Conservation (phyloP, 352 stramenopile genomes). For the Pythium phragmiticola region DNA sequence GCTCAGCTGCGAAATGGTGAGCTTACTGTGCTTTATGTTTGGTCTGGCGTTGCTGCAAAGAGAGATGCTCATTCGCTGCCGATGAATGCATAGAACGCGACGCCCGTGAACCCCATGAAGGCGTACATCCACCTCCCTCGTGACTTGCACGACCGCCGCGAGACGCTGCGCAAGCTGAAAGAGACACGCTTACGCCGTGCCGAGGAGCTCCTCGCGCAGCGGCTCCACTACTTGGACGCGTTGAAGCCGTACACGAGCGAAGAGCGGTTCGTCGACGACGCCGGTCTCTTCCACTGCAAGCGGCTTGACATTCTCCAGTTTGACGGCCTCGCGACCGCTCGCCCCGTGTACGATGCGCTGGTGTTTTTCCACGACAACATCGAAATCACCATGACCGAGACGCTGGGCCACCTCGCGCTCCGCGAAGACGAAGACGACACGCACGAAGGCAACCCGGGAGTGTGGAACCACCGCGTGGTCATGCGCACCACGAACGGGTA, state of each 20-base stretch:
- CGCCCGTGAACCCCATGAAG: constrained; percentile 21
- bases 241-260: constrained; percentile 14
- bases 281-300: constrained; percentile 12
- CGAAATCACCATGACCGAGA: constrained; percentile 55
- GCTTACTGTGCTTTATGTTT: background rate
- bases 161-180: constrained; percentile 11
- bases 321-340: constrained; percentile 32
- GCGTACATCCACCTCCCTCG: constrained; percentile 16
- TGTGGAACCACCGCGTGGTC: constrained; percentile 35
- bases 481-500: constrained; percentile 23
- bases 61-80: background rate
- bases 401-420: constrained; percentile 38
- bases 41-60: background rate
- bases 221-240: constrained; percentile 9
- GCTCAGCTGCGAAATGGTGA: constrained; percentile 9
- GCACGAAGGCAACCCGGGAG: constrained; percentile 16
- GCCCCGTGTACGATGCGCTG: constrained; percentile 46
- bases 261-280: constrained; percentile 10
- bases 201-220: constrained; percentile 11
- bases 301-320: constrained; percentile 46
- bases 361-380: constrained; percentile 40
- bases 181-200: constrained; percentile 5
- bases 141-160: constrained; percentile 6
- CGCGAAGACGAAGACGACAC: constrained; percentile 36
- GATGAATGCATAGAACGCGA: constrained; percentile 5